Percentiles rank a stretch among this genome's conserved stretches.
phyloP scores from a whole-genome alignment of 1,139 yeast species.

The Suhomyces choctaworum region DNA sequence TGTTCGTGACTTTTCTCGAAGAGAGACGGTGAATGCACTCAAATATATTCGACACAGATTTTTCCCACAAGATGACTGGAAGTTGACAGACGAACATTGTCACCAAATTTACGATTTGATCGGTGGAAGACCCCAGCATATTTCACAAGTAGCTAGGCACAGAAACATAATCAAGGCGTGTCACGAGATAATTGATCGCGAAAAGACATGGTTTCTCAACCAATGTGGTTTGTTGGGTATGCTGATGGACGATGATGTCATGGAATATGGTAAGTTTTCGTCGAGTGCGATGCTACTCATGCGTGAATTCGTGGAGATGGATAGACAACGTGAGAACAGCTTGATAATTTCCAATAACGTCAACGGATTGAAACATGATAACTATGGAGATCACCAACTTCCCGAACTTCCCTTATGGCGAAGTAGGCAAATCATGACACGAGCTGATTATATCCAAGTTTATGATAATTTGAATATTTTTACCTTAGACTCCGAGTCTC shows the following conservation, averaged over 20 bases:
- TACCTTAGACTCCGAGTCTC: constrained; percentile 72
- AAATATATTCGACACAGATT: constrained; percentile 51
- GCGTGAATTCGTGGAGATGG: constrained; percentile 72
- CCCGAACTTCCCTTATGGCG: constrained; percentile 83
- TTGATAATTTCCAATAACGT: constrained; percentile 23
- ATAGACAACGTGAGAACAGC: constrained; percentile 38
- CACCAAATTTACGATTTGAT: constrained; percentile 64
- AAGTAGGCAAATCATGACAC: constrained; percentile 81
- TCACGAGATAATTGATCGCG: constrained; percentile 71
- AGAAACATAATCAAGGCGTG: constrained; percentile 62
- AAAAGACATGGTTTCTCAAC: constrained; percentile 82
- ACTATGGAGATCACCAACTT: constrained; percentile 47
- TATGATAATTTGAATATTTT: constrained; percentile 78
- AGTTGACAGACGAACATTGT: constrained; percentile 38
- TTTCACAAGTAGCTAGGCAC: constrained; percentile 72
- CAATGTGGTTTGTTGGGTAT: constrained; percentile 78
- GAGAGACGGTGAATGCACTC: constrained; percentile 58
- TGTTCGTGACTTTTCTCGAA: constrained; percentile 63
- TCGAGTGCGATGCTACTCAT: constrained; percentile 75
- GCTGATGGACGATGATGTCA: constrained; percentile 86
- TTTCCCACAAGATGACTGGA: constrained; percentile 34
- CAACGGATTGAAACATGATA: constrained; percentile 10
- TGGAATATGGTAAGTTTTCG: constrained; percentile 81
- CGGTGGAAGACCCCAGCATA: constrained; percentile 85
- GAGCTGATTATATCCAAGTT: constrained; percentile 75